Evolutionary conservation across 371 early-diverging fungal genomes (phyloP).

Genomic region (Mucor irregularis): DNA sequence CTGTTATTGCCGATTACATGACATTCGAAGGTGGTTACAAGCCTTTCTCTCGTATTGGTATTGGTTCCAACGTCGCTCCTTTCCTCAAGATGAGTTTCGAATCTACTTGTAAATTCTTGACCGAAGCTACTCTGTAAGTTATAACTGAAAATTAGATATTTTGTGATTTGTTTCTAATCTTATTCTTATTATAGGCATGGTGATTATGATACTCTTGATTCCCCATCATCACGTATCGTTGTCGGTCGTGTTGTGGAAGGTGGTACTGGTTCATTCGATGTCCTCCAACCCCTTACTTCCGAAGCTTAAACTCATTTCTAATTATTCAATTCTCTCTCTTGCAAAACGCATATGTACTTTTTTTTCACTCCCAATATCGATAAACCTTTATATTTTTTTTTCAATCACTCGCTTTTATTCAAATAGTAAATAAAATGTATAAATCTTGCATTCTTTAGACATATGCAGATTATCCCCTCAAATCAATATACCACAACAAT

Average conservation of each 20-base stretch:
- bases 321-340: slow-evolving; percentile 3
- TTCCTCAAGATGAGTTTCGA: slow-evolving; percentile 98
- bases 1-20: slow-evolving; percentile 99
- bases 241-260: slow-evolving; percentile 92
- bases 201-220: slow-evolving; percentile 86
- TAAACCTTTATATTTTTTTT: too few relatives aligned
- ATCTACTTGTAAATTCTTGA: slow-evolving; percentile 93
- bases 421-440: background rate
- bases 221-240: slow-evolving; percentile 92
- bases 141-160: background rate
- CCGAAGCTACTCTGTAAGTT: slow-evolving; percentile 81
- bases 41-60: slow-evolving; percentile 95
- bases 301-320: slow-evolving; percentile 17
- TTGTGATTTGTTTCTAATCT: background rate
- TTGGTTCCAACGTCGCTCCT: slow-evolving; percentile 89
- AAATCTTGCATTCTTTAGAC: background rate
- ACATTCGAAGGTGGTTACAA: slow-evolving; percentile 98
- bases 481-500: background rate
- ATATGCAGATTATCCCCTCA: background rate
- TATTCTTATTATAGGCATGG: slow-evolving; percentile 52
- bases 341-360: background rate
- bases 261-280: slow-evolving; percentile 96
- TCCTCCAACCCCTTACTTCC: slow-evolving; percentile 62
- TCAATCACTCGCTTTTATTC: too few relatives aligned
- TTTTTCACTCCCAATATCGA: background rate